Conservation (phyloP, 768 basidiomycete genomes). For the Phaeotremella skinneri region DNA sequence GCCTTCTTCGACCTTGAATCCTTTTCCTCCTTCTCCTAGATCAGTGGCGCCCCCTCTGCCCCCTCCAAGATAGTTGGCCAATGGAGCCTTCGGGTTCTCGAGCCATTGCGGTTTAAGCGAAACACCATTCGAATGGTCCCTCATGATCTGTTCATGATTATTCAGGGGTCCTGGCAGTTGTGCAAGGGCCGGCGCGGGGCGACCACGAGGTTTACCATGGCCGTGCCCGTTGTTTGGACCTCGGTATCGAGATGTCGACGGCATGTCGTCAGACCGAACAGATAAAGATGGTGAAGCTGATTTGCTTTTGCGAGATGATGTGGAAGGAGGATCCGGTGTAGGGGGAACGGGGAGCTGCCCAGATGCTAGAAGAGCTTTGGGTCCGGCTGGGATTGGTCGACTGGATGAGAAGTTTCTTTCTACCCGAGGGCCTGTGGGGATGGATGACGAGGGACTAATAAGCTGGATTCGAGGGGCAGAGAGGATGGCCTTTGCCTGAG, state of each 20-base stretch:
- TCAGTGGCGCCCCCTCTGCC: slow-evolving; percentile 31
- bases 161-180: slow-evolving; percentile 18
- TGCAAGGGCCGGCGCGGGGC: not conserved
- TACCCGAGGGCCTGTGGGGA: slow-evolving; percentile 28
- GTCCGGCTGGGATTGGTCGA: slow-evolving; percentile 25
- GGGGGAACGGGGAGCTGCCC: not conserved
- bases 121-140: slow-evolving; percentile 22
- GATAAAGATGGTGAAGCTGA: slow-evolving; percentile 5
- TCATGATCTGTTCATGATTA: slow-evolving; percentile 29
- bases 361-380: slow-evolving; percentile 7
- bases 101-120: slow-evolving; percentile 44
- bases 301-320: not conserved
- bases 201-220: not conserved
- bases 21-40: slow-evolving; percentile 34
- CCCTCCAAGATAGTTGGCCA: slow-evolving; percentile 55
- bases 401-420: not conserved
- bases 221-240: slow-evolving; percentile 6
- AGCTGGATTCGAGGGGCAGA: not conserved
- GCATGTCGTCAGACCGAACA: not conserved
- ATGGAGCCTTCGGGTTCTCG: slow-evolving; percentile 59
- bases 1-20: slow-evolving; percentile 49
- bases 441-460: not conserved
- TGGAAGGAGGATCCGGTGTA: not conserved
- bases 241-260: slow-evolving; percentile 8
- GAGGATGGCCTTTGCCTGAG: not conserved